phyloP scores from a whole-genome alignment of 2,329 filamentous ascomycete species.

The Pseudogymnoascus sp. region DNA sequence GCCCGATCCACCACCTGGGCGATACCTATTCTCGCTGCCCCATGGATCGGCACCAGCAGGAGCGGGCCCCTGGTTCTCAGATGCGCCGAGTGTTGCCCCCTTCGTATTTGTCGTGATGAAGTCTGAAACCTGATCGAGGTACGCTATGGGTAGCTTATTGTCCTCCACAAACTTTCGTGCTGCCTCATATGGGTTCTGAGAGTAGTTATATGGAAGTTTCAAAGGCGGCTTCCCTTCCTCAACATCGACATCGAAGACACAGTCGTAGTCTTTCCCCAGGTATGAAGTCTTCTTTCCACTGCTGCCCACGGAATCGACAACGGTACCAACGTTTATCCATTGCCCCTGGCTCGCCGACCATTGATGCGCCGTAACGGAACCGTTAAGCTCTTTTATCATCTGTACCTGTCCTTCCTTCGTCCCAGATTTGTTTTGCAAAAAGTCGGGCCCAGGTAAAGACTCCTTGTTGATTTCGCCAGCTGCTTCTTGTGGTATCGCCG shows the following conservation, averaged over 20 bases:
- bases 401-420: constrained; percentile 96
- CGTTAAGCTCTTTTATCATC: constrained; percentile 77
- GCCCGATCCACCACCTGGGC: constrained; percentile 55
- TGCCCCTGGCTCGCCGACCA: constrained; percentile 65
- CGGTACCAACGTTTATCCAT: constrained; percentile 88
- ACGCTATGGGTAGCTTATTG: constrained; percentile 79
- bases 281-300: constrained; percentile 70
- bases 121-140: constrained; percentile 84
- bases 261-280: constrained; percentile 85
- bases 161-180: constrained; percentile 85
- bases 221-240: constrained; percentile 88
- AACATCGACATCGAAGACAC: constrained; percentile 93
- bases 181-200: constrained; percentile 84
- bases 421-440: constrained; percentile 70
- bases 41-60: constrained; percentile 59
- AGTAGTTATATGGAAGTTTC: constrained; percentile 89
- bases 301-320: constrained; percentile 81
- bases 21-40: constrained; percentile 70
- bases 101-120: constrained; percentile 89
- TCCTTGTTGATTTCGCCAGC: constrained; percentile 83
- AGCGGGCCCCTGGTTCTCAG: constrained; percentile 33
- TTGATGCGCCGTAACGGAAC: constrained; percentile 75
- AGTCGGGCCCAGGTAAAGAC: constrained; percentile 80
- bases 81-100: constrained; percentile 70
- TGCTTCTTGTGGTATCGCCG: constrained; percentile 81